Percentiles rank a stretch among this genome's conserved stretches.
These are phyloP conservation scores for Spiraea crenata DNA, from an alignment of 331 rosid genomes.

Conservation along the genomic window DNA sequence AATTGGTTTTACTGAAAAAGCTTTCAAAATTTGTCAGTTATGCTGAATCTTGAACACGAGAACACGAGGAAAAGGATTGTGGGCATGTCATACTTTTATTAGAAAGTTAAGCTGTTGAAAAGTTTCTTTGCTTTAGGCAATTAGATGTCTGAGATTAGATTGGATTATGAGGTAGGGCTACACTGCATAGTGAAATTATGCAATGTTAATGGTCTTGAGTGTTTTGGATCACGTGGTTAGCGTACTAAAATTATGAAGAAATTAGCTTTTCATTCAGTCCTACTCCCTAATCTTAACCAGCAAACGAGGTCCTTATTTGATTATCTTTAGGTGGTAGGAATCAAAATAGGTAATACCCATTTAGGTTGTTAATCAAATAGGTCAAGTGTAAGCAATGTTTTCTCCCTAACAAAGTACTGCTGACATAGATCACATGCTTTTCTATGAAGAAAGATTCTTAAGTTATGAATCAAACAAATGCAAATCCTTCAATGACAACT, in stretches of 20 bases:
- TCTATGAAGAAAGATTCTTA: constrained; percentile 40
- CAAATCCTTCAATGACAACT: constrained; percentile 6
- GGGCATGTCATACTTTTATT: neutral
- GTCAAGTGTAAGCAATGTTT: constrained; percentile 11
- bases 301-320: too few relatives aligned
- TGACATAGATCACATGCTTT: constrained; percentile 49
- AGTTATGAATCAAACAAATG: constrained; percentile 27
- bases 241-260: too few relatives aligned
- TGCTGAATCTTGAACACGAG: neutral
- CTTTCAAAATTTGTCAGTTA: neutral
- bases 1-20: neutral
- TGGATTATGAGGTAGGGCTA: too few relatives aligned
- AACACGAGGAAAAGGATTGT: neutral
- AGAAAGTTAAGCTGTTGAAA: too few relatives aligned
- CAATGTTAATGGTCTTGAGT: too few relatives aligned
- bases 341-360: neutral
- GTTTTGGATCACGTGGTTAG: too few relatives aligned
- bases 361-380: constrained; percentile 13
- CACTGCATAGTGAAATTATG: too few relatives aligned
- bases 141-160: too few relatives aligned
- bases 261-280: too few relatives aligned
- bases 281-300: too few relatives aligned
- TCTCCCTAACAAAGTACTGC: constrained; percentile 28
- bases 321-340: too few relatives aligned
- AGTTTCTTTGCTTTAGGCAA: too few relatives aligned